Evolutionary conservation across 352 stramenopile species (phyloP).

Genomic region (Poterioochromonas sp.): DNA sequence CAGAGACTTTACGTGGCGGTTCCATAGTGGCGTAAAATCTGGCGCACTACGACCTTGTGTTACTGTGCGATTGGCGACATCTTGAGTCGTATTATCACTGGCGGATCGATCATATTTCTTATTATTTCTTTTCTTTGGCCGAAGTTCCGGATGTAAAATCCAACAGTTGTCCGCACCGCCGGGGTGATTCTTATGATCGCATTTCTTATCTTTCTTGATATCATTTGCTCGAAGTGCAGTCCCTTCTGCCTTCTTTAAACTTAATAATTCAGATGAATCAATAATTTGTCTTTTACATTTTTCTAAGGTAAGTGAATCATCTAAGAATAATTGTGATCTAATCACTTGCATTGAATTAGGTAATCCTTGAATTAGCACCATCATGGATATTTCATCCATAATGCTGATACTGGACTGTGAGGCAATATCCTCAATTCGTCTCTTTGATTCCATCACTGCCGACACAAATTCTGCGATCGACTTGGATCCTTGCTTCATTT

Average conservation of each 20-base stretch:
- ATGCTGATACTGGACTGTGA: conserved; percentile 11
- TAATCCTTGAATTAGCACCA: conserved; percentile 14
- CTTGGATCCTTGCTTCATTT: conserved; percentile 13
- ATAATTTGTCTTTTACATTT: conserved; percentile 19
- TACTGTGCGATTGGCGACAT: conserved; percentile 10
- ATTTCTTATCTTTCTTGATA: conserved; percentile 18
- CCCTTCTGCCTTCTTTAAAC: conserved; percentile 11
- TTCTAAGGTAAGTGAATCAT: conserved; percentile 15
- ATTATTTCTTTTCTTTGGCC: conserved; percentile 15
- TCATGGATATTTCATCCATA: conserved; percentile 15
- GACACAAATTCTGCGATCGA: conserved; percentile 11
- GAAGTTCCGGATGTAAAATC: conserved; percentile 13
- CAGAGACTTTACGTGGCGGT: conserved; percentile 8
- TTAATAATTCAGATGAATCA: conserved; percentile 18
- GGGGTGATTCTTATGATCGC: conserved; percentile 4
- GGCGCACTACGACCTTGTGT: neutral
- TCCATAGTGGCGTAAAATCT: conserved; percentile 13
- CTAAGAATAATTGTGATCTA: conserved; percentile 17
- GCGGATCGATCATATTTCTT: conserved; percentile 13
- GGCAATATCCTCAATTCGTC: conserved; percentile 11
- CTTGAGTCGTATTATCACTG: conserved; percentile 13
- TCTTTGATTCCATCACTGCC: conserved; percentile 11
- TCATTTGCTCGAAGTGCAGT: conserved; percentile 11
- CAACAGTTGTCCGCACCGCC: conserved; percentile 5
- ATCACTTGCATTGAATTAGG: conserved; percentile 14